A percentile compares a stretch with the other conserved stretches of the same genome.
Conservation (phyloP, 768 basidiomycete species). For the Termitomyces eurrhizus region DNA sequence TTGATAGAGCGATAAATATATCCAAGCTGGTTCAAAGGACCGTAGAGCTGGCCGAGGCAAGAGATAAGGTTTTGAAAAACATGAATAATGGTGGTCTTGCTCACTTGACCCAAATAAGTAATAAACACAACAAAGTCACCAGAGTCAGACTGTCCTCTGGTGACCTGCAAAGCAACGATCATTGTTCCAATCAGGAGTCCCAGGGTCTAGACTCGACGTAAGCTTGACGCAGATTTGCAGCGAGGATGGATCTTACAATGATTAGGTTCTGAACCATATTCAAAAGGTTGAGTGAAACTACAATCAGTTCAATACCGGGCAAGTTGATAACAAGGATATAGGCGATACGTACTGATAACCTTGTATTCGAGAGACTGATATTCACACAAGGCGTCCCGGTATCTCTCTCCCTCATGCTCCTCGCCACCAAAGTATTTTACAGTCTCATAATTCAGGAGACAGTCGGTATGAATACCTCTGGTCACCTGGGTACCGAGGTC, state of each 20-base stretch:
- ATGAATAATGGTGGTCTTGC: slow-evolving; percentile 6
- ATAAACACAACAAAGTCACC: slow-evolving; percentile 78
- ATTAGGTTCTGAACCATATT: slow-evolving; percentile 81
- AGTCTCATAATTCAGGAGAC: slow-evolving; percentile 77
- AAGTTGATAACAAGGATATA: background rate
- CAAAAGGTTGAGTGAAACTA: slow-evolving; percentile 68
- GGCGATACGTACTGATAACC: slow-evolving; percentile 56
- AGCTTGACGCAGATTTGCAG: background rate
- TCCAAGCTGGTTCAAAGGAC: slow-evolving; percentile 73
- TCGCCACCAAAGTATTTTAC: slow-evolving; percentile 92
- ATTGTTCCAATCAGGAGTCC: slow-evolving; percentile 81
- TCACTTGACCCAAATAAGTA: slow-evolving; percentile 74
- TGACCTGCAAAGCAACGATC: slow-evolving; percentile 72
- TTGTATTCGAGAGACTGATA: slow-evolving; percentile 74
- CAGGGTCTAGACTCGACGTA: slow-evolving; percentile 43
- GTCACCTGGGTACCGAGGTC: slow-evolving; percentile 44
- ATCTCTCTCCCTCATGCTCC: slow-evolving; percentile 69
- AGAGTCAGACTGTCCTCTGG: slow-evolving; percentile 43
- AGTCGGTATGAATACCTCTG: slow-evolving; percentile 81
- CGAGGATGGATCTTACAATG: slow-evolving; percentile 44
- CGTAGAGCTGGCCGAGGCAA: slow-evolving; percentile 48
- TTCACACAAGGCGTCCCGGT: slow-evolving; percentile 62
- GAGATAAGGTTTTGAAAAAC: slow-evolving; percentile 3
- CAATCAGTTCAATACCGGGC: background rate
- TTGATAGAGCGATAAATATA: slow-evolving; percentile 76